Evolutionary conservation across 2,329 filamentous ascomycete genomes (phyloP).

Genomic region (Alternaria infectoria): DNA sequence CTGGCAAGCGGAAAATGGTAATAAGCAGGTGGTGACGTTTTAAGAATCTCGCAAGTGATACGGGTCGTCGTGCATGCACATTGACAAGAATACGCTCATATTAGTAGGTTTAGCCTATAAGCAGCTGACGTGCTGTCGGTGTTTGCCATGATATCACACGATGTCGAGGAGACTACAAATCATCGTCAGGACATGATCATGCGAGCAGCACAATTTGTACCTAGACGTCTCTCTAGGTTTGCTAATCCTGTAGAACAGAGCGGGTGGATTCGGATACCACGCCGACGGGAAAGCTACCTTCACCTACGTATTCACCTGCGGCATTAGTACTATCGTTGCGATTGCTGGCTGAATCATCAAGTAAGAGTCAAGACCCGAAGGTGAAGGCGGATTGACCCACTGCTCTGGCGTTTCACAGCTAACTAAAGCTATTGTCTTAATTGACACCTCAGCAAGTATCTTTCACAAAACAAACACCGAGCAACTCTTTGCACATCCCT

Average conservation of each 20-base stretch:
- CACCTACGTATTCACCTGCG: neutral
- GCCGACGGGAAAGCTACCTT: neutral
- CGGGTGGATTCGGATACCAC: neutral
- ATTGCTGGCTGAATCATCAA: neutral
- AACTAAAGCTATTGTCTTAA: neutral
- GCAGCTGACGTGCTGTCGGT: neutral
- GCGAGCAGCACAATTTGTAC: neutral
- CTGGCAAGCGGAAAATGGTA: neutral
- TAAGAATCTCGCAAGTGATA: neutral
- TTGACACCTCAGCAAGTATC: neutral
- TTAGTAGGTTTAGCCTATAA: neutral
- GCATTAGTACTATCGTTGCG: too few species aligned
- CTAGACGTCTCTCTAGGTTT: neutral
- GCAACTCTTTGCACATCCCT: neutral
- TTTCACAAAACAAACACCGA: neutral
- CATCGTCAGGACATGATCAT: neutral
- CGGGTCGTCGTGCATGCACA: neutral
- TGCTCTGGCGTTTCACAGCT: neutral
- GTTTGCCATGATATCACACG: neutral
- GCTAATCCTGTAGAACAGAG: neutral
- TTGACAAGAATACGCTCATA: neutral
- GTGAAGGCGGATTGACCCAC: neutral
- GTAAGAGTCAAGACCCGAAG: neutral
- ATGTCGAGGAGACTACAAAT: neutral
- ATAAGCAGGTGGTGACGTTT: neutral